Evolutionary conservation across 805 yeast genomes (phyloP).

Genomic region (Ogataea paraovalis): DNA sequence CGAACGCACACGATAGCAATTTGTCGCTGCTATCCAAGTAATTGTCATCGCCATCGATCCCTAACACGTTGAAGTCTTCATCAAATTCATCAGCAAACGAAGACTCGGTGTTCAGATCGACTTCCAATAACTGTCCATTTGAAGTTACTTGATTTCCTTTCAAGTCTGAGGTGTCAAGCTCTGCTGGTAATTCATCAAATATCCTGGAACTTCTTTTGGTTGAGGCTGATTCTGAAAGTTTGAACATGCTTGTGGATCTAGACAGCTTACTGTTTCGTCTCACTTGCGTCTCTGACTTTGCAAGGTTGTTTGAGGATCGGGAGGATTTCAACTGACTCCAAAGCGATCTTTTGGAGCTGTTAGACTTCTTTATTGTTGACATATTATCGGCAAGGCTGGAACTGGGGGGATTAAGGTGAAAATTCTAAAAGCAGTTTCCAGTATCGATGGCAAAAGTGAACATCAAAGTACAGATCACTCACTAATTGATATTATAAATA

Average conservation of each 20-base stretch:
- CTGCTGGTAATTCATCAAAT: background rate
- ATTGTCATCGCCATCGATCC: conserved; percentile 4
- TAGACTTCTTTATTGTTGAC: conserved; percentile 10
- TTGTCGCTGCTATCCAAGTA: conserved; percentile 1
- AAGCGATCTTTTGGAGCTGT: conserved; percentile 16
- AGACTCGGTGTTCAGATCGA: conserved; percentile 2
- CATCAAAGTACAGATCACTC: background rate
- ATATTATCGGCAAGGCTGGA: background rate
- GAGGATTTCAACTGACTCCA: conserved; percentile 21
- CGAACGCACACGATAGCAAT: conserved; percentile 21
- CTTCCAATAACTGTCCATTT: conserved; percentile 3
- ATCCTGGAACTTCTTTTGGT: background rate
- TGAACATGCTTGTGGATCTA: background rate
- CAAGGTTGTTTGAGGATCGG: conserved; percentile 8
- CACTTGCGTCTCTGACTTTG: background rate
- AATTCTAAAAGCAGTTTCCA: no score
- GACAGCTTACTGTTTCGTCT: background rate
- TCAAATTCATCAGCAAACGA: conserved; percentile 5
- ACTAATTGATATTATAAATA: no score
- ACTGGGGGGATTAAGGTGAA: background rate
- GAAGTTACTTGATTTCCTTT: background rate
- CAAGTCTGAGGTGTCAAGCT: background rate
- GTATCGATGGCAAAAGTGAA: background rate
- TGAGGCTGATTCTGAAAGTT: background rate
- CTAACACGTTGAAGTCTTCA: background rate